These are phyloP conservation scores for Agaricales sp. DNA, from an alignment of 1,284 basidiomycete species.

Conservation along the genomic window DNA sequence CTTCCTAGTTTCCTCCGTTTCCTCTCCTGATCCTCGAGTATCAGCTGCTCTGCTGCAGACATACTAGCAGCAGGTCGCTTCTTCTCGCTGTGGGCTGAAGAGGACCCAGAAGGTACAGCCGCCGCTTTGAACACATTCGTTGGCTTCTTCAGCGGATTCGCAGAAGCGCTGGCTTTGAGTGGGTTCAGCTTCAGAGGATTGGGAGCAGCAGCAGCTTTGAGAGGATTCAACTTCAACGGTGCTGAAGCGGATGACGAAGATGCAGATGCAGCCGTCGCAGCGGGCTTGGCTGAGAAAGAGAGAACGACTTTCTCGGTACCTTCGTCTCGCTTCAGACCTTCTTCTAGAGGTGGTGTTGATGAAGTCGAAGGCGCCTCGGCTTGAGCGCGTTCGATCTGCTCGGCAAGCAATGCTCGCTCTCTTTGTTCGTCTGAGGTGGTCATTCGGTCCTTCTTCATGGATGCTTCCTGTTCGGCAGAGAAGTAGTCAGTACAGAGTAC, in stretches of 20 bases:
- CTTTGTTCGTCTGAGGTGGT: slow-evolving; percentile 93
- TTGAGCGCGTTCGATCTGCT: slow-evolving; percentile 87
- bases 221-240: slow-evolving; percentile 28
- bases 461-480: slow-evolving; percentile 57
- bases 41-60: slow-evolving; percentile 77
- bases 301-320: slow-evolving; percentile 64
- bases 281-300: slow-evolving; percentile 50
- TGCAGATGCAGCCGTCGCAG: slow-evolving; percentile 15
- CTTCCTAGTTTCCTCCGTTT: slow-evolving; percentile 66
- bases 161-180: slow-evolving; percentile 43
- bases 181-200: slow-evolving; percentile 38
- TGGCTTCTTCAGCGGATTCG: slow-evolving; percentile 44
- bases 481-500: slow-evolving; percentile 9
- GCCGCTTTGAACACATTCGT: slow-evolving; percentile 68
- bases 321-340: slow-evolving; percentile 67
- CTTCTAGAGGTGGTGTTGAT: slow-evolving; percentile 35
- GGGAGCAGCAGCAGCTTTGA: slow-evolving; percentile 8
- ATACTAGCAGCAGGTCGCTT: slow-evolving; percentile 49
- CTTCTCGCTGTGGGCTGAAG: slow-evolving; percentile 29
- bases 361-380: slow-evolving; percentile 25
- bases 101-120: slow-evolving; percentile 16
- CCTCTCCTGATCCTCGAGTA: slow-evolving; percentile 80
- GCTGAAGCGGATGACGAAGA: slow-evolving; percentile 58
- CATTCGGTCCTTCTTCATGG: slow-evolving; percentile 85
- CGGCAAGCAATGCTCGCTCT: slow-evolving; percentile 80